Percentiles rank a stretch among this genome's conserved stretches.
Conservation (phyloP, 140 eudicot genomes). For the Stevia rebaudiana region DNA sequence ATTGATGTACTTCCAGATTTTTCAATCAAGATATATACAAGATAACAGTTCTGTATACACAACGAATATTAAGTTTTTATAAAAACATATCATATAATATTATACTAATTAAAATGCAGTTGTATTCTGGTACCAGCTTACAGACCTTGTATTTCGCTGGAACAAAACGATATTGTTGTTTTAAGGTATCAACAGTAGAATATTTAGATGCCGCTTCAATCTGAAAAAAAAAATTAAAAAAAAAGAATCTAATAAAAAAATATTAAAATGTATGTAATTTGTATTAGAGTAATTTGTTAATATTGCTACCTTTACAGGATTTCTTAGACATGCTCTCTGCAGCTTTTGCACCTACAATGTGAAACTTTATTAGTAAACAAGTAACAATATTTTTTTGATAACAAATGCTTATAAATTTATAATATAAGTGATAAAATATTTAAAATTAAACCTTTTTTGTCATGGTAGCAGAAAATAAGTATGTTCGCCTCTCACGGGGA, state of each 20-base stretch:
- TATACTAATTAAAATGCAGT: neutral
- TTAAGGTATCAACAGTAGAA: slow-evolving; percentile 82
- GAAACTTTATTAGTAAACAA: neutral
- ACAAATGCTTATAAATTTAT: too few relatives aligned
- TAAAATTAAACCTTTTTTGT: slow-evolving; percentile 56
- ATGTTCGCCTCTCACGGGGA: slow-evolving; percentile 82
- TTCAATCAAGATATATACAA: slow-evolving; percentile 63
- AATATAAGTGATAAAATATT: neutral
- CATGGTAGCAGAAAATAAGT: slow-evolving; percentile 87
- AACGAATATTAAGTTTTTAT: neutral
- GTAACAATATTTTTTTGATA: neutral
- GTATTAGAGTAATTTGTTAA: neutral
- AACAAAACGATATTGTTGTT: slow-evolving; percentile 69
- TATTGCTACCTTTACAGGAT: slow-evolving; percentile 72
- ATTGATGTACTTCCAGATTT: slow-evolving; percentile 71
- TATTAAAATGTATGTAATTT: neutral
- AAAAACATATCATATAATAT: neutral
- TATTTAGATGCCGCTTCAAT: slow-evolving; percentile 82
- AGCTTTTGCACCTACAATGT: slow-evolving; percentile 76
- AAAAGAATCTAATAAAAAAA: neutral
- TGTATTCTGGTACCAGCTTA: neutral
- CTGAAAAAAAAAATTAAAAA: slow-evolving; percentile 27
- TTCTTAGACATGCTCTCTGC: slow-evolving; percentile 78
- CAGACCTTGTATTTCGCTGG: slow-evolving; percentile 84
- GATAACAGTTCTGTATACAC: slow-evolving; percentile 73